These are phyloP conservation scores for Boehmeria nivea DNA, from an alignment of 306 rosid species.

Conservation along the genomic window DNA sequence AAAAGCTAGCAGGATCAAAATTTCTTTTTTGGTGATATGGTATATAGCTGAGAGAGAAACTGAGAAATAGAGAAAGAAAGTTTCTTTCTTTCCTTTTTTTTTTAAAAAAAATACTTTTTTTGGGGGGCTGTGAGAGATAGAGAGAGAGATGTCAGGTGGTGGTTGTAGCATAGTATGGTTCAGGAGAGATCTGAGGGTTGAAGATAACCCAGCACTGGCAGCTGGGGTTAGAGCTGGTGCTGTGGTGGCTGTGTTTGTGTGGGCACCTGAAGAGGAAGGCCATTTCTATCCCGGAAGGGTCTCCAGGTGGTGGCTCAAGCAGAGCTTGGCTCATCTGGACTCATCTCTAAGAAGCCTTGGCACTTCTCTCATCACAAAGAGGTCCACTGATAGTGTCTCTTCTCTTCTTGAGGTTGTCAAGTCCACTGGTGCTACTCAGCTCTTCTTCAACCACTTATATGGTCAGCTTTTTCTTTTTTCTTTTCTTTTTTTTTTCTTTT, in stretches of 20 bases:
- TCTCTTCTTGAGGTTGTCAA: conserved; percentile 67
- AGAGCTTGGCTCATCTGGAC: conserved; percentile 82
- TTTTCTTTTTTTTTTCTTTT: neutral
- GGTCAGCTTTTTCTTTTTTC: conserved; percentile 41
- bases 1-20: conserved; percentile 27
- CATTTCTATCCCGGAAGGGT: conserved; percentile 86
- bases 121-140: neutral
- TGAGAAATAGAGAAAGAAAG: neutral
- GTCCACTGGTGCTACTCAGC: conserved; percentile 85
- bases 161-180: conserved; percentile 99
- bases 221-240: conserved; percentile 95
- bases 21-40: conserved; percentile 9
- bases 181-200: conserved; percentile 97
- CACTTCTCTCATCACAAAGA: conserved; percentile 63
- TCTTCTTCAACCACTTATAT: conserved; percentile 90
- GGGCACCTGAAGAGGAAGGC: conserved; percentile 99
- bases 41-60: conserved; percentile 19
- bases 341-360: conserved; percentile 79
- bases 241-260: conserved; percentile 73
- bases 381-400: conserved; percentile 78
- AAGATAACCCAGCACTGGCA: conserved; percentile 85
- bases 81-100: neutral
- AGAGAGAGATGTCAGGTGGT: conserved; percentile 68
- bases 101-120: too few relatives aligned
- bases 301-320: conserved; percentile 96